Base-by-base conservation (phyloP, 2,329 filamentous ascomycete genomes). In the Neurospora sp. region DNA sequence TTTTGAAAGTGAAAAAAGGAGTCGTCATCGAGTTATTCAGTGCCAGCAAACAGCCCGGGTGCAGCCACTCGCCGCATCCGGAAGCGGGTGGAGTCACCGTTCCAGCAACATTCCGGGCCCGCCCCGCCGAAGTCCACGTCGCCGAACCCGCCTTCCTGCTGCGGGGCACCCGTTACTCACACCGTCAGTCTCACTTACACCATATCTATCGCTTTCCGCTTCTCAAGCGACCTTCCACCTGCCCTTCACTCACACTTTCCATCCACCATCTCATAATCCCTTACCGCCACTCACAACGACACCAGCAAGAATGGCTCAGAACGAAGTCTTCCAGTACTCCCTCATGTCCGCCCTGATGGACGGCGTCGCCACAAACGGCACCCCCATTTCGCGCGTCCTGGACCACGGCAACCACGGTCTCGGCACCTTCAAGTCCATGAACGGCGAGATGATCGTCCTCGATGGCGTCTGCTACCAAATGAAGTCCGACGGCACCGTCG, bases 331-430 rank as follows among this genome's bases (percentile, higher is more conserved):
- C 72, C 78, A 80, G 66, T 79, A 77, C 72, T 80, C 78, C 68
- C 75, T 79, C 69, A 70, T 80, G n/a, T 77, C 77, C 1, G 78
- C 78, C 17, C 74, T 80, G 3, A 78, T 80, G 77, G 78, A 79
- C 68, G 78, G 79, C 69, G 76, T 79, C 36, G 78, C 78, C 67
- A 75, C 76, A 28, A 73, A 76, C 15, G 78, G 78, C 70, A 74
- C 76, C 10, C 77, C 78, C 9, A 71, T 79, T 58, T 72, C 76
- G 0, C 68, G 68, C 9, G 72, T 80, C 28, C 73, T 80, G 67
- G 68, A 68, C 5, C 76, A 79, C 69, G 78, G 78, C 69, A 73
- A 80, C 74, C 78, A 78, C 71, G 79, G 79, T 23, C 74, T 80
- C 0, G 78, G 79, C 66, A 80, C 79, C 2, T 80, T 80, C 70